Percentiles rank a stretch among this genome's conserved stretches.
phyloP scores from a whole-genome alignment of 2,329 filamentous ascomycete species.

The Escovopsis sp. region DNA sequence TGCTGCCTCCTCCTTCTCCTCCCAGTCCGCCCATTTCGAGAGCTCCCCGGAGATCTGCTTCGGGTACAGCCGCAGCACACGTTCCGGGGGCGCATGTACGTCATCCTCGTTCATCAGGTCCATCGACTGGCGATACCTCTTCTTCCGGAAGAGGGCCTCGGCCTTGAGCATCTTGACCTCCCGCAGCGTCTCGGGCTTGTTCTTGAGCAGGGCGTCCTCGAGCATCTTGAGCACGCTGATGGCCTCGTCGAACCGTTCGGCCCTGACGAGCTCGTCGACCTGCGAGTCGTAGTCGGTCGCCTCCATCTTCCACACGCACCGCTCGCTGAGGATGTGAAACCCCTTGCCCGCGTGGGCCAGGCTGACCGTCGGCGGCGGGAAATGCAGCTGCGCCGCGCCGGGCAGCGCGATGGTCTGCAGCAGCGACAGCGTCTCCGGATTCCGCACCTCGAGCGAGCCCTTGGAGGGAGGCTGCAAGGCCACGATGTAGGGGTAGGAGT shows the following conservation, averaged over 20 bases:
- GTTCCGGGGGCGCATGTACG: conserved; percentile 75
- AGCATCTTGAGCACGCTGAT: conserved; percentile 80
- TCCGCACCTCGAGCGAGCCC: conserved; percentile 76
- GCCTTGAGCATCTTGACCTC: conserved; percentile 89
- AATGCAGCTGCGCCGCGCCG: conserved; percentile 71
- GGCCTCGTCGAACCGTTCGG: conserved; percentile 70
- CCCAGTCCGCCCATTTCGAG: conserved; percentile 36
- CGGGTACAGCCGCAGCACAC: conserved; percentile 75
- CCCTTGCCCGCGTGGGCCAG: conserved; percentile 93
- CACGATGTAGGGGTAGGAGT: conserved; percentile 91
- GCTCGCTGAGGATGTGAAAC: conserved; percentile 83
- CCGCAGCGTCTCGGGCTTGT: conserved; percentile 67
- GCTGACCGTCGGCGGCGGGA: conserved; percentile 82
- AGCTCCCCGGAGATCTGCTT: conserved; percentile 69
- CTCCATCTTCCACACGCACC: conserved; percentile 91
- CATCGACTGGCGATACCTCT: conserved; percentile 71
- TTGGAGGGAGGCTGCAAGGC: conserved; percentile 72
- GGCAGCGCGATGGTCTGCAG: conserved; percentile 74
- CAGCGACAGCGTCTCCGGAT: conserved; percentile 79
- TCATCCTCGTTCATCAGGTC: conserved; percentile 76
- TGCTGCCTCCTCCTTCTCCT: conserved; percentile 23
- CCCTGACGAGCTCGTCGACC: conserved; percentile 63
- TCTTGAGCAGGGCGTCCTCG: conserved; percentile 74
- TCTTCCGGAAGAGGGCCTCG: conserved; percentile 64
- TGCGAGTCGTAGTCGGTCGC: conserved; percentile 84